Conservation (phyloP, 1,139 yeast species). For the Blastobotrys serpentis region DNA sequence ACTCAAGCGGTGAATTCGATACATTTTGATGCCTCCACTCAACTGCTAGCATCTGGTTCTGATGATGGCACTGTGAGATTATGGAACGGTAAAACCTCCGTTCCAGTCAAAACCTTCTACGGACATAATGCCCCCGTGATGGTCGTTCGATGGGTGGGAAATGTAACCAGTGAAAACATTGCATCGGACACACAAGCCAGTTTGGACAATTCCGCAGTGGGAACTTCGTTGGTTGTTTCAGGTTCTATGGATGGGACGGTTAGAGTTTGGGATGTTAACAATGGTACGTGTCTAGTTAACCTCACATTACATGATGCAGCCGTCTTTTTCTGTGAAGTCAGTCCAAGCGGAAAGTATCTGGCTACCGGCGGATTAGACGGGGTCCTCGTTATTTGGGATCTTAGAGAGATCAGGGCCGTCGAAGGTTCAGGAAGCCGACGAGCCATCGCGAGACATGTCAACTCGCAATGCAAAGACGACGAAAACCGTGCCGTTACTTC, state of each 20-base stretch:
- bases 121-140: slow-evolving; percentile 37
- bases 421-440: slow-evolving; percentile 12
- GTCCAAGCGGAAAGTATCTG: slow-evolving; percentile 49
- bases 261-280: slow-evolving; percentile 62
- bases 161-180: slow-evolving; percentile 13
- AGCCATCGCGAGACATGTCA: slow-evolving; percentile 21
- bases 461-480: neutral
- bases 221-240: slow-evolving; percentile 37
- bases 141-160: slow-evolving; percentile 8
- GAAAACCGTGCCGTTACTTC: slow-evolving; percentile 21
- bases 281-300: slow-evolving; percentile 44
- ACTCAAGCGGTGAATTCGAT: slow-evolving; percentile 57
- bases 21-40: slow-evolving; percentile 51
- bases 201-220: slow-evolving; percentile 14
- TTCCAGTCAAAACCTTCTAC: slow-evolving; percentile 30
- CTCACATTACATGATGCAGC: slow-evolving; percentile 47
- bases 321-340: slow-evolving; percentile 52
- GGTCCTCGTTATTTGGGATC: slow-evolving; percentile 54
- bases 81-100: slow-evolving; percentile 50
- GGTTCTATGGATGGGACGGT: slow-evolving; percentile 70
- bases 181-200: slow-evolving; percentile 9
- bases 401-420: slow-evolving; percentile 24
- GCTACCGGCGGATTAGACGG: slow-evolving; percentile 69
- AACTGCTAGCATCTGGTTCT: slow-evolving; percentile 67
- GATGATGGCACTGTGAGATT: slow-evolving; percentile 72